Base-by-base conservation (phyloP, 2,329 filamentous ascomycete species). In the Pseudogymnoascus sp. region DNA sequence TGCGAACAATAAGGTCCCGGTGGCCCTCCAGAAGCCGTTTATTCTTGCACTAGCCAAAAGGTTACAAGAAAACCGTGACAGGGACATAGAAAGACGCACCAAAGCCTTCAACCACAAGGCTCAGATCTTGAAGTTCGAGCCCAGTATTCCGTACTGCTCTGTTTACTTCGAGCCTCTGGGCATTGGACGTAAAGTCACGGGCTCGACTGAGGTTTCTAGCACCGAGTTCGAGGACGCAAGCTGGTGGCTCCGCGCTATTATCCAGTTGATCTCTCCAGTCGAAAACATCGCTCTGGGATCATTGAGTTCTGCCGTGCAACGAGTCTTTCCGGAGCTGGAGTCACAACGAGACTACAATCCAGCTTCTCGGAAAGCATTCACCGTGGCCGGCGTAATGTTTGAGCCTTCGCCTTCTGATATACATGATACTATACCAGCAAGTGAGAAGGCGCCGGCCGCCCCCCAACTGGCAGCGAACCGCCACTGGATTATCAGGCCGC, bases 21-120 rank as follows among this genome's bases (percentile, higher is more conserved):
- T 71, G 8, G 90, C 91, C 0, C 74, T 97, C 2, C 83, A 83
- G 63, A 84, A 85, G 60, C 75, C 80, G 0, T 78, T 83, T 0
- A 78, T 97, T 4, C 73, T 93, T 1, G 73, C 75, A 0, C 74
- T 95, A 58, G 78, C 87, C 1, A 70, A 76, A 14, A 78, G 78
- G 32, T 81, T 82, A 30, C 76, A 79, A 50, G 67, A 66, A 11
- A 78, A 76, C 6, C 74, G 76, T 0, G 67, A 73, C 2, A 66
- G 71, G 1, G 75, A 82, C 58, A 81, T 82, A 35, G 73, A 75
- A 1, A 75, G 82, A 61, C 86, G 84, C 0, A 74, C 82, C 18
- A 69, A 76, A 6, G 74, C 88, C 6, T 76, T 91, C n/a, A 60
- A 73, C 14, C 71, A 74, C 69, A 73, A 2, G 71, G 83, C 12